A percentile compares a stretch with the other conserved stretches of the same genome.
Conservation (phyloP, 805 yeast genomes). For the Lipomyces starkeyi region DNA sequence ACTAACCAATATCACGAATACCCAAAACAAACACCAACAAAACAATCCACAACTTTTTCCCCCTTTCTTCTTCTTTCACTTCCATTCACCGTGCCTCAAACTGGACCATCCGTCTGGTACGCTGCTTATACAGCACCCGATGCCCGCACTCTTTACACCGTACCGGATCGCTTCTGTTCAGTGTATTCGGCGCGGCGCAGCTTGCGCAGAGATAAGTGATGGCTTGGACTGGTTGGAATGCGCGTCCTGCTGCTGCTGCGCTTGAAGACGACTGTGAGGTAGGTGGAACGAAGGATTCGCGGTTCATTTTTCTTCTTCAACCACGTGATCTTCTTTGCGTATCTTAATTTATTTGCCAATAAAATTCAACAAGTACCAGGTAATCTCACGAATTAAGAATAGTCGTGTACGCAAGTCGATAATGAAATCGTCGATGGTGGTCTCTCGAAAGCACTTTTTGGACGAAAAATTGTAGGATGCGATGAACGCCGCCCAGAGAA, state of each 20-base stretch:
- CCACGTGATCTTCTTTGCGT: not conserved
- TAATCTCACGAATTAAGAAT: not conserved
- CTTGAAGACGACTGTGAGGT: slow-evolving; percentile 60
- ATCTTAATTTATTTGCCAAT: not conserved
- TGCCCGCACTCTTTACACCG: slow-evolving; percentile 99
- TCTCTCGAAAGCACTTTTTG: too few species aligned
- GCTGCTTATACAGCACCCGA: slow-evolving; percentile 94
- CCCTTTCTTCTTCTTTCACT: not conserved
- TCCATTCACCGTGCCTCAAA: slow-evolving; percentile 72
- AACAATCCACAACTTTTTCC: not conserved
- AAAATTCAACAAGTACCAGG: not conserved
- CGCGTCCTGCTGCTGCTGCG: slow-evolving; percentile 84
- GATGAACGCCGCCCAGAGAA: not conserved
- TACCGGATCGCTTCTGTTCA: slow-evolving; percentile 93
- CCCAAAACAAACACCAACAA: not conserved
- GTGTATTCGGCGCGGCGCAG: slow-evolving; percentile 87
- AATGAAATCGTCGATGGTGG: not conserved
- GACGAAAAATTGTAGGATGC: not conserved
- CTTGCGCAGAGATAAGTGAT: slow-evolving; percentile 95
- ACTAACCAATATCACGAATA: not conserved
- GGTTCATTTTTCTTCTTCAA: slow-evolving; percentile 44
- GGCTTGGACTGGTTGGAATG: slow-evolving; percentile 73
- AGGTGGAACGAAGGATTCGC: slow-evolving; percentile 90
- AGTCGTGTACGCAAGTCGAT: not conserved
- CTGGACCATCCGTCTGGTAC: slow-evolving; percentile 94